Evolutionary conservation across 2,329 filamentous ascomycete species (phyloP).

Genomic region (Colletotrichum paranaense): DNA sequence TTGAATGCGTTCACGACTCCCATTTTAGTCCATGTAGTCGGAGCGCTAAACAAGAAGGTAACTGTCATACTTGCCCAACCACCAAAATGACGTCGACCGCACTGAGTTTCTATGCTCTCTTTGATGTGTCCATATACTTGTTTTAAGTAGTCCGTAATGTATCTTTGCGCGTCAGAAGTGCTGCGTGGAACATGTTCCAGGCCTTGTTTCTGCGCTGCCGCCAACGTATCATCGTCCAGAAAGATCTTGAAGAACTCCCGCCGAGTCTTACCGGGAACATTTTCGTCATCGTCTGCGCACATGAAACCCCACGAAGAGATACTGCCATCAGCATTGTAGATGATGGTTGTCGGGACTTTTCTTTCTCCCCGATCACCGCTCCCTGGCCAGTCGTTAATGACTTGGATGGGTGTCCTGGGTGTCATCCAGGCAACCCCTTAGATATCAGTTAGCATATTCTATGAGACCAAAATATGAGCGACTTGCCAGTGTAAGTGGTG

Average conservation of each 20-base stretch:
- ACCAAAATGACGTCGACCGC: slow-evolving; percentile 47
- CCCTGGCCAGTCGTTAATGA: slow-evolving; percentile 65
- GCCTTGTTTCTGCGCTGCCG: slow-evolving; percentile 54
- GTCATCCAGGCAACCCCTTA: slow-evolving; percentile 52
- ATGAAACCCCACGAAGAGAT: slow-evolving; percentile 65
- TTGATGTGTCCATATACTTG: slow-evolving; percentile 62
- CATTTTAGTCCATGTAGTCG: slow-evolving; percentile 65
- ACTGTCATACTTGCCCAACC: slow-evolving; percentile 59
- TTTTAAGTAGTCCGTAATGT: slow-evolving; percentile 60
- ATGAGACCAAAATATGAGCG: background rate
- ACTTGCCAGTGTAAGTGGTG: slow-evolving; percentile 57
- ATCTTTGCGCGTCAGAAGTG: slow-evolving; percentile 55
- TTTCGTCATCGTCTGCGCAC: slow-evolving; percentile 59
- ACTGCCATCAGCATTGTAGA: slow-evolving; percentile 55
- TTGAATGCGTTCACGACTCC: slow-evolving; percentile 64
- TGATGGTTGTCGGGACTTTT: slow-evolving; percentile 63
- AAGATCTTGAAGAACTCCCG: slow-evolving; percentile 68
- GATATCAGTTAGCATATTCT: slow-evolving; percentile 3
- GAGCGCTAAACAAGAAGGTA: slow-evolving; percentile 67
- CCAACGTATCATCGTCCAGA: slow-evolving; percentile 58
- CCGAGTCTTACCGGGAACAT: slow-evolving; percentile 46
- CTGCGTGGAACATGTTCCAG: slow-evolving; percentile 54
- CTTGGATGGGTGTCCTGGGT: slow-evolving; percentile 50
- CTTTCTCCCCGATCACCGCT: slow-evolving; percentile 63
- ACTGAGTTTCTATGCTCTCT: slow-evolving; percentile 53